phyloP scores from a whole-genome alignment of 2,329 filamentous ascomycete genomes.

The Metarhizium brunneum region DNA sequence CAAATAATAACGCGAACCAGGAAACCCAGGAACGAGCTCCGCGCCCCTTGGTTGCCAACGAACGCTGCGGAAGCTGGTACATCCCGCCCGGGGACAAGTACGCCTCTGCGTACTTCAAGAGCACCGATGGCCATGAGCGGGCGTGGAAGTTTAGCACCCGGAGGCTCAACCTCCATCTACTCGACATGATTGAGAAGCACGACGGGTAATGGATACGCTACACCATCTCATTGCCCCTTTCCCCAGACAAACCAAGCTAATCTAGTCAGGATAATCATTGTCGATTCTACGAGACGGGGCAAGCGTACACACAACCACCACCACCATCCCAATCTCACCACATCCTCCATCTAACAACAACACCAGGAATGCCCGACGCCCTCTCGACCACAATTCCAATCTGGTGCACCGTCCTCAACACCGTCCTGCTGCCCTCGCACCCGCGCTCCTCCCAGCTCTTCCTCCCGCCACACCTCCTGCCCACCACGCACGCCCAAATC shows the following conservation, averaged over 20 bases:
- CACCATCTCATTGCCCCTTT: background rate
- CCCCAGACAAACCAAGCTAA: background rate
- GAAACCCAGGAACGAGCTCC: no score
- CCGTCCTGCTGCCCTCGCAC: slow-evolving; percentile 58
- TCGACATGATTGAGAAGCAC: slow-evolving; percentile 55
- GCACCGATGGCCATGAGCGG: slow-evolving; percentile 85
- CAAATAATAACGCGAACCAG: no score
- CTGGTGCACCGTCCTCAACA: slow-evolving; percentile 85
- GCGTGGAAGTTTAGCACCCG: slow-evolving; percentile 86
- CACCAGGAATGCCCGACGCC: slow-evolving; percentile 77
- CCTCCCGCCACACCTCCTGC: slow-evolving; percentile 64
- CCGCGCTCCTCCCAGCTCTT: slow-evolving; percentile 44
- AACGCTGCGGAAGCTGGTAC: slow-evolving; percentile 96
- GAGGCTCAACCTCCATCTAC: slow-evolving; percentile 73
- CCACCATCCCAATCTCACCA: background rate
- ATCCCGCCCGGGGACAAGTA: slow-evolving; percentile 55
- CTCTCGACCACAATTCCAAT: slow-evolving; percentile 89
- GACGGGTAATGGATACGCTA: slow-evolving; percentile 48
- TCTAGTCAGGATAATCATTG: slow-evolving; percentile 57
- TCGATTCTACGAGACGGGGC: slow-evolving; percentile 86
- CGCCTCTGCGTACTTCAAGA: slow-evolving; percentile 90
- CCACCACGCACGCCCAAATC: slow-evolving; percentile 70
- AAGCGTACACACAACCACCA: slow-evolving; percentile 50
- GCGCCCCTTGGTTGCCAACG: slow-evolving; percentile 64
- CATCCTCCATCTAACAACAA: background rate